A percentile compares a stretch with the other conserved stretches of the same genome.
These are phyloP conservation scores for Pyrus communis DNA, from an alignment of 306 rosid species.

Conservation along the genomic window DNA sequence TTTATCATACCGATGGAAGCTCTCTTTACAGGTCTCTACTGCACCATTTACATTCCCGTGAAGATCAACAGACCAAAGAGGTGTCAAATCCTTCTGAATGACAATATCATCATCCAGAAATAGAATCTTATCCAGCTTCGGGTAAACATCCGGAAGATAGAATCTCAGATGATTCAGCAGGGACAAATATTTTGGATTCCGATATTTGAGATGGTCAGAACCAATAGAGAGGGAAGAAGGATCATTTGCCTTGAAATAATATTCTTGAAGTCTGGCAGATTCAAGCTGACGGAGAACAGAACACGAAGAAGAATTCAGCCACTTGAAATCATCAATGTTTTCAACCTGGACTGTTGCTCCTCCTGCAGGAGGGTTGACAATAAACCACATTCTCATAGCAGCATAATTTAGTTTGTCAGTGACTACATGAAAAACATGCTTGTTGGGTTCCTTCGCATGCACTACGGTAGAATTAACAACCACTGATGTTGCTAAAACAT, in stretches of 20 bases:
- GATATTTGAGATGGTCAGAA: slow-evolving; percentile 76
- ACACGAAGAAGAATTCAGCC: slow-evolving; percentile 96
- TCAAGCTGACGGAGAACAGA: slow-evolving; percentile 95
- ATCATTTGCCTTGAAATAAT: slow-evolving; percentile 86
- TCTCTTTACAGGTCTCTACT: slow-evolving; percentile 98
- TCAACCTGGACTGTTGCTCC: slow-evolving; percentile 74
- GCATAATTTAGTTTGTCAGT: slow-evolving; percentile 84
- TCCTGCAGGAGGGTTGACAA: slow-evolving; percentile 67
- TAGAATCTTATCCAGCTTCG: slow-evolving; percentile 81
- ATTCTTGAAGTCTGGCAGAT: slow-evolving; percentile 85
- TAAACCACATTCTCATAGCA: slow-evolving; percentile 96
- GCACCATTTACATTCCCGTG: slow-evolving; percentile 96
- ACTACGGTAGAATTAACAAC: slow-evolving; percentile 83
- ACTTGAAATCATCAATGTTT: slow-evolving; percentile 85
- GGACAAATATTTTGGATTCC: slow-evolving; percentile 92
- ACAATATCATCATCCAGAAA: slow-evolving; percentile 96
- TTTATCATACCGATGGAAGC: slow-evolving; percentile 97
- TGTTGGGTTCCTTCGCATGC: slow-evolving; percentile 80
- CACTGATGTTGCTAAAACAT: slow-evolving; percentile 89
- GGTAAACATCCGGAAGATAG: slow-evolving; percentile 91
- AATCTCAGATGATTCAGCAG: slow-evolving; percentile 93
- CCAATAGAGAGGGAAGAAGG: slow-evolving; percentile 85
- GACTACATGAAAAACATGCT: slow-evolving; percentile 89
- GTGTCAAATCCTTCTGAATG: slow-evolving; percentile 87
- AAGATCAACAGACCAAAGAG: slow-evolving; percentile 84